phyloP scores from a whole-genome alignment of 1,284 basidiomycete genomes.

The Cerrena zonata region DNA sequence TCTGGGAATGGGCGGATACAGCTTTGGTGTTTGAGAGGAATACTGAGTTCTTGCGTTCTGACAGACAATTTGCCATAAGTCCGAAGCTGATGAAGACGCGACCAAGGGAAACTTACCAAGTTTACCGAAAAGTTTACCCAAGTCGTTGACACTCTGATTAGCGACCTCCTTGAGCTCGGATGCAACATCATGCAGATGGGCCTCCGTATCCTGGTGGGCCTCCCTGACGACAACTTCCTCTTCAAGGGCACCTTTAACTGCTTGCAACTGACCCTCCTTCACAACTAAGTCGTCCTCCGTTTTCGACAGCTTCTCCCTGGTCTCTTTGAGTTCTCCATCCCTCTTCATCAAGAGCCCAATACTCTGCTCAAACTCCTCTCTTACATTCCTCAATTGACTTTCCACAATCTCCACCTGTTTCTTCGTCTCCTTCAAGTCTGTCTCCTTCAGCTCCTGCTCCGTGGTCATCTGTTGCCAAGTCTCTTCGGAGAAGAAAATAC shows the following conservation, averaged over 20 bases:
- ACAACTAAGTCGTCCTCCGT: slow-evolving; percentile 51
- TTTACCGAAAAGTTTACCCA: slow-evolving; percentile 76
- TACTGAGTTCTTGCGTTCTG: slow-evolving; percentile 72
- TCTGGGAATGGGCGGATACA: slow-evolving; percentile 58
- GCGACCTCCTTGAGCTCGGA: slow-evolving; percentile 61
- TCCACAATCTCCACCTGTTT: slow-evolving; percentile 80
- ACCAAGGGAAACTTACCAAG: slow-evolving; percentile 53
- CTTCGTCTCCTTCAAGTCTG: slow-evolving; percentile 75
- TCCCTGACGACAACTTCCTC: slow-evolving; percentile 75
- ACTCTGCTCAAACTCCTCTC: slow-evolving; percentile 87
- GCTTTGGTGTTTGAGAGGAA: slow-evolving; percentile 63
- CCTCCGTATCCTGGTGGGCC: slow-evolving; percentile 75
- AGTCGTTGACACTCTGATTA: slow-evolving; percentile 65
- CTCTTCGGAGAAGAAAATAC: slow-evolving; percentile 87
- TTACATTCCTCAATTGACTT: slow-evolving; percentile 71
- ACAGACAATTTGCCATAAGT: background rate
- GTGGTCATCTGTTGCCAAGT: slow-evolving; percentile 79
- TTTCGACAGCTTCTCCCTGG: slow-evolving; percentile 53
- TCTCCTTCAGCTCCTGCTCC: slow-evolving; percentile 71
- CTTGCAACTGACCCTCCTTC: slow-evolving; percentile 42
- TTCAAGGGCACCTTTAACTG: slow-evolving; percentile 54
- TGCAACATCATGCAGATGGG: slow-evolving; percentile 66
- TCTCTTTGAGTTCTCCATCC: slow-evolving; percentile 68
- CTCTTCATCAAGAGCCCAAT: slow-evolving; percentile 70
- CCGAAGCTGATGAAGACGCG: background rate